These are phyloP conservation scores for Aspergillus diversus DNA, from an alignment of 495 filamentous ascomycete genomes.

Conservation along the genomic window DNA sequence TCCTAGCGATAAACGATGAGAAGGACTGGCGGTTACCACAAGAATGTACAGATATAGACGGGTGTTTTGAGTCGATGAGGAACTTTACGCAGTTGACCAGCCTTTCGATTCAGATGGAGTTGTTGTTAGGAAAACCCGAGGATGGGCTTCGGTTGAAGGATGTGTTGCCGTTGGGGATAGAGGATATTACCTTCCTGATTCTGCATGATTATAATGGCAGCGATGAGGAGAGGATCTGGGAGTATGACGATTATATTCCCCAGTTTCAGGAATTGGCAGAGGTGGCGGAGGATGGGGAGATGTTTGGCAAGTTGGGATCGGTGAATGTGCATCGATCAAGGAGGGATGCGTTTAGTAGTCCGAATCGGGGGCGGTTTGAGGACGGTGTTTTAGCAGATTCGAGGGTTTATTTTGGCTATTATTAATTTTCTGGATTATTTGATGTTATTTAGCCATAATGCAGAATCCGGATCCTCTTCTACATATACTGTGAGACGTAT, in stretches of 20 bases:
- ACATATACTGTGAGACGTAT: too few species aligned
- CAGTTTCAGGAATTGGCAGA: slow-evolving; percentile 14
- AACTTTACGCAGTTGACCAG: background rate
- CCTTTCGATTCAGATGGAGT: slow-evolving; percentile 12
- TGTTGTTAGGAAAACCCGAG: slow-evolving; percentile 5
- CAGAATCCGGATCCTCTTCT: too few species aligned
- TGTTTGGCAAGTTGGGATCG: background rate
- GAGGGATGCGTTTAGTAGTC: background rate
- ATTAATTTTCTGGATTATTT: background rate
- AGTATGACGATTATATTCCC: slow-evolving; percentile 4
- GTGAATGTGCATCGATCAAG: background rate
- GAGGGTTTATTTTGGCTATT: slow-evolving; percentile 8
- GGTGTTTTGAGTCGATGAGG: slow-evolving; percentile 14
- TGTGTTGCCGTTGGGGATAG: slow-evolving; percentile 3
- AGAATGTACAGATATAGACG: slow-evolving; percentile 4
- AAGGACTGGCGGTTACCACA: slow-evolving; percentile 5
- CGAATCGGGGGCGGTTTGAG: slow-evolving; percentile 4
- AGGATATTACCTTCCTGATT: background rate
- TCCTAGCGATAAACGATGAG: slow-evolving; percentile 7
- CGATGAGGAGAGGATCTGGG: slow-evolving; percentile 9
- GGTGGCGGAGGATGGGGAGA: background rate
- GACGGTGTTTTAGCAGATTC: background rate
- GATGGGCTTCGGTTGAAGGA: slow-evolving; percentile 1
- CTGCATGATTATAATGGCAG: background rate
- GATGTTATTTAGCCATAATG: background rate